A percentile compares a stretch with the other conserved stretches of the same genome.
phyloP scores from a whole-genome alignment of 768 basidiomycete genomes.

The Macrolepiota fuliginosa region DNA sequence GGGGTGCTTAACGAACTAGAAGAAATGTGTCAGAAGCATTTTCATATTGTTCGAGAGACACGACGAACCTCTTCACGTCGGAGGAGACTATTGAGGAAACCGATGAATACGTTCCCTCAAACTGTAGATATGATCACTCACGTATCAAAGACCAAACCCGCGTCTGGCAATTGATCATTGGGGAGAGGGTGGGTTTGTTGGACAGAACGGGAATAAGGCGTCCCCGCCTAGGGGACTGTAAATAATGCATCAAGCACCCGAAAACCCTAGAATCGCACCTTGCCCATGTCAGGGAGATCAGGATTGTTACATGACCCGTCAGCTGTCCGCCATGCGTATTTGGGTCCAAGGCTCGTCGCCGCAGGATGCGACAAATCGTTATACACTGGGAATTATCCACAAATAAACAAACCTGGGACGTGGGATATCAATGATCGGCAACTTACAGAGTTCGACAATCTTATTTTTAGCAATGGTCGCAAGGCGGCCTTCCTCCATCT shows the following conservation, averaged over 20 bases:
- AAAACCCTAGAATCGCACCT: slow-evolving; percentile 27
- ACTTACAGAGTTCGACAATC: slow-evolving; percentile 57
- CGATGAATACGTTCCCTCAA: neutral
- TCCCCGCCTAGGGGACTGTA: slow-evolving; percentile 45
- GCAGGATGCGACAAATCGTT: slow-evolving; percentile 82
- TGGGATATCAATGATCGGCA: neutral
- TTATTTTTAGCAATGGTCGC: slow-evolving; percentile 38
- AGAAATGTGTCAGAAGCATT: slow-evolving; percentile 9
- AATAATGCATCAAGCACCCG: neutral
- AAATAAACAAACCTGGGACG: neutral
- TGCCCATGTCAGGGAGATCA: slow-evolving; percentile 67
- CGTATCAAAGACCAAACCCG: slow-evolving; percentile 80
- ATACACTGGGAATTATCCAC: slow-evolving; percentile 50
- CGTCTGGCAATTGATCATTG: slow-evolving; percentile 68
- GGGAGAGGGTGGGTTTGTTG: slow-evolving; percentile 68
- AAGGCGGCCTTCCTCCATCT: slow-evolving; percentile 47
- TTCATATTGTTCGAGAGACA: neutral
- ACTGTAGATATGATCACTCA: slow-evolving; percentile 23
- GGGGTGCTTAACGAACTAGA: slow-evolving; percentile 72
- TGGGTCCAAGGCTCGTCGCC: slow-evolving; percentile 59
- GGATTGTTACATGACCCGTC: slow-evolving; percentile 82
- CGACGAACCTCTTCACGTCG: slow-evolving; percentile 60
- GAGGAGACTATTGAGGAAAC: slow-evolving; percentile 41
- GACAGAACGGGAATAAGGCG: slow-evolving; percentile 82
- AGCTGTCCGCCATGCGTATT: slow-evolving; percentile 66